phyloP scores from a whole-genome alignment of 2,329 filamentous ascomycete species.

The Stemphylium lycopersici region DNA sequence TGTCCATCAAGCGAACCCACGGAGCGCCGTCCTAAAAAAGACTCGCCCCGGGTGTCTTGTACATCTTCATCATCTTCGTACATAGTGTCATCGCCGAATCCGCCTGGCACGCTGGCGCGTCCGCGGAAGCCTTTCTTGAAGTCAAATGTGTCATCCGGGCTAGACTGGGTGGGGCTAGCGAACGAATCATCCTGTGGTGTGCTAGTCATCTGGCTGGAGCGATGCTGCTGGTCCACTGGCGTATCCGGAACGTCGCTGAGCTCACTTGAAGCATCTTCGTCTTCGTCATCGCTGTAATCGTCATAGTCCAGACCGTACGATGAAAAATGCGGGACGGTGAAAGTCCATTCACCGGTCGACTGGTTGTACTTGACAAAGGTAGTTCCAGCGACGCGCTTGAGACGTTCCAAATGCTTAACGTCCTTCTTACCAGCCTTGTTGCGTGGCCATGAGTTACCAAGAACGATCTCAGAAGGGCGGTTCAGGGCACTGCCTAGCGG shows the following conservation, averaged over 20 bases:
- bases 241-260: slow-evolving; percentile 54
- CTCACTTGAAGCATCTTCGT: slow-evolving; percentile 41
- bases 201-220: slow-evolving; percentile 41
- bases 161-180: slow-evolving; percentile 52
- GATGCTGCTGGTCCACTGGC: slow-evolving; percentile 44
- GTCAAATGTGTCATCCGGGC: slow-evolving; percentile 61
- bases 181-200: slow-evolving; percentile 47
- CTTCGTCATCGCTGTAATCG: slow-evolving; percentile 68
- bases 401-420: slow-evolving; percentile 80
- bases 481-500: slow-evolving; percentile 87
- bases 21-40: slow-evolving; percentile 95
- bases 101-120: slow-evolving; percentile 70
- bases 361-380: slow-evolving; percentile 81
- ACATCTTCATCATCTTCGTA: slow-evolving; percentile 64
- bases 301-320: slow-evolving; percentile 86
- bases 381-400: slow-evolving; percentile 80
- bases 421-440: slow-evolving; percentile 70
- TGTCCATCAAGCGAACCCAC: slow-evolving; percentile 72
- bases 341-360: slow-evolving; percentile 85
- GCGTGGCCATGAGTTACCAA: slow-evolving; percentile 93
- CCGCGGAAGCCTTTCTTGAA: slow-evolving; percentile 60
- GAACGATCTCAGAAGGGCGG: slow-evolving; percentile 82
- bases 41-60: slow-evolving; percentile 57
- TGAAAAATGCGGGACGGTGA: slow-evolving; percentile 94
- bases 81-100: slow-evolving; percentile 71